Percentiles rank a stretch among this genome's conserved stretches.
These are phyloP conservation scores for Pseudogymnoascus destructans DNA, from an alignment of 2,329 filamentous ascomycete species.

Conservation along the genomic window DNA sequence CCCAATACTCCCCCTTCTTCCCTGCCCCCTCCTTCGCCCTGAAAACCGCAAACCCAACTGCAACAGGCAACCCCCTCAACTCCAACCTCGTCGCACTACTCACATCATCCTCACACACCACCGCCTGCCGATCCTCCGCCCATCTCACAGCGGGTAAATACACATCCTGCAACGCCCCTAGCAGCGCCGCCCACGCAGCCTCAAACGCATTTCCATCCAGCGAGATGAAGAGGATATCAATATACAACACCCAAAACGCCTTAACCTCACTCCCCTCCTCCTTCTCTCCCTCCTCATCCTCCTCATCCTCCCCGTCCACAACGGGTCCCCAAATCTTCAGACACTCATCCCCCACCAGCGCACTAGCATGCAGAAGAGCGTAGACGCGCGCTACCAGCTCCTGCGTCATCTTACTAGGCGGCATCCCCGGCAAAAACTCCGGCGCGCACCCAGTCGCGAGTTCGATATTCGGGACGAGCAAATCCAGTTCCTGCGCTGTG, in stretches of 20 bases:
- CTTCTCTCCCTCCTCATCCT: conserved; percentile 21
- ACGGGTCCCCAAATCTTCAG: conserved; percentile 60
- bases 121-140: conserved; percentile 66
- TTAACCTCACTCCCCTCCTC: conserved; percentile 41
- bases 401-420: conserved; percentile 70
- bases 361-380: conserved; percentile 59
- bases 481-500: conserved; percentile 46
- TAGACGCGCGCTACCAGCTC: conserved; percentile 66
- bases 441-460: conserved; percentile 83
- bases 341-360: conserved; percentile 50
- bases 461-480: conserved; percentile 89
- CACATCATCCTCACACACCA: conserved; percentile 57
- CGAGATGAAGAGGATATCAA: conserved; percentile 89
- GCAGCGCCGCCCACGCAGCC: conserved; percentile 70
- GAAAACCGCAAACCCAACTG: conserved; percentile 70
- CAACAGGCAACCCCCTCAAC: conserved; percentile 56
- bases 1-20: conserved; percentile 49
- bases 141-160: conserved; percentile 67
- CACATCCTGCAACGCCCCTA: conserved; percentile 70
- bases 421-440: conserved; percentile 68
- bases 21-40: conserved; percentile 36
- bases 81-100: conserved; percentile 41
- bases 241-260: conserved; percentile 90
- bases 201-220: conserved; percentile 89
- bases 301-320: conserved; percentile 30